Base-by-base conservation (phyloP, 768 basidiomycete species). In the Tubosaeta sp. region DNA sequence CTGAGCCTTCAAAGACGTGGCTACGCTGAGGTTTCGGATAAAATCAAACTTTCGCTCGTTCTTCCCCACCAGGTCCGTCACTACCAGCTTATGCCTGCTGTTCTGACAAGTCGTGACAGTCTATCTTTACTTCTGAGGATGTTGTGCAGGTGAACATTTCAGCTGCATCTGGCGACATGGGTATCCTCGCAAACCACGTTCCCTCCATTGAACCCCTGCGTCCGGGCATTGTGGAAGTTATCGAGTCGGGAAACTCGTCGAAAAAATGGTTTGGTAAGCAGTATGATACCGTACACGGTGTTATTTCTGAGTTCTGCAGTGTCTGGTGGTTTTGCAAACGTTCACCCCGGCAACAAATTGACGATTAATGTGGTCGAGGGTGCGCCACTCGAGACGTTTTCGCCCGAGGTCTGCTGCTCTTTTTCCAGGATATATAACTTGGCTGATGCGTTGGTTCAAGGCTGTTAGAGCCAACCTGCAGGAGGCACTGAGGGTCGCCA, bases 351-450 rank as follows among this genome's bases (percentile, higher is more conserved):
- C 74, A 99, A 97, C 80, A 86, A 82, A 59, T 76, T 98, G 54
- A 98, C 96, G 35, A 88, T 99, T 68, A 99, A 98, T 73, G 93
- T 87, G 52, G 86, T 99, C 41, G 96, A 99, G 77, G 96, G 90
- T 53, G 94, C 94, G 51, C 85, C 92, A 19, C 75, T 98, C 34
- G 93, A 94, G 49, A 77, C 84, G 35, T 95, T 97, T 75, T 95
- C 94, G 1, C 61, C 78, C 19, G 96, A 97, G 80, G 95, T 95
- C 57, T 50, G 79, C 66, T 34, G 22, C 47, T 32, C 18, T 19
- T 31, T 40, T 24, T n/a, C 50, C n/a, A 16, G 54, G 47, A 19
- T 27, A 39, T 31, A 22, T 25, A 16, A 19, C 16, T 19, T 53
- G 27, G 46, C 51, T 54, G 44, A 59, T 47, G 24, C 53, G 6